Conservation (phyloP, 1,284 basidiomycete genomes). For the Ustilago loliicola region DNA sequence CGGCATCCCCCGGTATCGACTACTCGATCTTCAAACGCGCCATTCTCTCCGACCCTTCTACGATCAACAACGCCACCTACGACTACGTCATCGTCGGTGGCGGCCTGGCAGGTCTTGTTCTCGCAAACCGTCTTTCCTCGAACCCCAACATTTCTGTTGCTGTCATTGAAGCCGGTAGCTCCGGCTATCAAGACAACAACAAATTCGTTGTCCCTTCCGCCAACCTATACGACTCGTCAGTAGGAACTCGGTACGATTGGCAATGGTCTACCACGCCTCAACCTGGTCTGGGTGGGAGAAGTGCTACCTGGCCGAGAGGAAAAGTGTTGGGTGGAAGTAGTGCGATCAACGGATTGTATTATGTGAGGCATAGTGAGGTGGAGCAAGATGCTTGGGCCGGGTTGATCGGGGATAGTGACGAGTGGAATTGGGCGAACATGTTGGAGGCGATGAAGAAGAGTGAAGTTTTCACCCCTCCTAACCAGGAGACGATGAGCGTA, state of each 20-base stretch:
- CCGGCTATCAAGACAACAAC: constrained; percentile 40
- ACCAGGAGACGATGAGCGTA: constrained; percentile 38
- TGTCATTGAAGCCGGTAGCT: constrained; percentile 74
- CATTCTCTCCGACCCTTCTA: constrained; percentile 31
- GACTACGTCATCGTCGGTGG: constrained; percentile 71
- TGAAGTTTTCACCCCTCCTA: constrained; percentile 73
- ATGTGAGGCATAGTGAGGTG: constrained; percentile 44
- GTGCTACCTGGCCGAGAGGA: constrained; percentile 30
- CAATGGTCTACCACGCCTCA: constrained; percentile 54
- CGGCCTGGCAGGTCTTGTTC: constrained; percentile 75
- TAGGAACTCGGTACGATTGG: constrained; percentile 58
- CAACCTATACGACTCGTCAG: constrained; percentile 59
- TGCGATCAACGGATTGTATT: constrained; percentile 66
- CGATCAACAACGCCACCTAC: constrained; percentile 42
- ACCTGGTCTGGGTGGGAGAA: constrained; percentile 21
- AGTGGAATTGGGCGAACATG: constrained; percentile 60
- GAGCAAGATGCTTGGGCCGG: constrained; percentile 59
- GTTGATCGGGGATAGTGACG: constrained; percentile 31
- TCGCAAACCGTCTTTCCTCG: constrained; percentile 60
- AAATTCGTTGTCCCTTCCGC: constrained; percentile 47
- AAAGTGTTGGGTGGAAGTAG: constrained; percentile 62
- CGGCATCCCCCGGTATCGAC: constrained; percentile 22
- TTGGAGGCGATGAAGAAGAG: constrained; percentile 72
- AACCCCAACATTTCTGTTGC: constrained; percentile 60
- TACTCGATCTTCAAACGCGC: constrained; percentile 32